A percentile compares a stretch with the other conserved stretches of the same genome.
These are phyloP conservation scores for Fusarium mundagurra DNA, from an alignment of 2,329 filamentous ascomycete genomes.

Conservation along the genomic window DNA sequence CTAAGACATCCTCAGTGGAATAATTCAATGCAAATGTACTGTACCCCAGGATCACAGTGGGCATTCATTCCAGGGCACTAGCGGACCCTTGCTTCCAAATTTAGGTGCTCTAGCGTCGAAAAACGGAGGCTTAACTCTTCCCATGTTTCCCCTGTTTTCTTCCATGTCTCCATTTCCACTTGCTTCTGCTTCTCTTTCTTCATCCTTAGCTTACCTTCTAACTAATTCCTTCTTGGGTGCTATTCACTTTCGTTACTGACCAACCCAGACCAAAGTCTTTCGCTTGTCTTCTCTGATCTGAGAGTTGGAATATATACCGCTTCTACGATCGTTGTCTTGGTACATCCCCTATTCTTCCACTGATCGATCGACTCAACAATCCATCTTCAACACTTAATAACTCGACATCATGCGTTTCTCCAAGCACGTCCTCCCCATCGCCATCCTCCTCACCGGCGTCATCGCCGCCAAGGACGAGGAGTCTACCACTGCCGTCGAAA, in stretches of 20 bases:
- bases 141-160: conserved; percentile 30
- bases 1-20: not conserved
- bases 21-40: not conserved
- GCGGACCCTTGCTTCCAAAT: conserved; percentile 25
- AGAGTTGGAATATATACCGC: not conserved
- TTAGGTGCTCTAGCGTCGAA: conserved; percentile 25
- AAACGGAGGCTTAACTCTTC: conserved; percentile 18
- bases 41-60: conserved; percentile 16
- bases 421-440: conserved; percentile 40
- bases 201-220: conserved; percentile 2
- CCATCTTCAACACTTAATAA: not conserved
- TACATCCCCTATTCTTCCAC: conserved; percentile 16
- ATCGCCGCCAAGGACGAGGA: conserved; percentile 28
- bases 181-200: not conserved
- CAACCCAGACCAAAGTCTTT: conserved; percentile 23
- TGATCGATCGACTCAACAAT: conserved; percentile 1
- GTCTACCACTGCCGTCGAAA: conserved; percentile 23
- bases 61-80: not conserved
- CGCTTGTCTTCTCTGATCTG: conserved; percentile 12
- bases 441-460: conserved; percentile 38
- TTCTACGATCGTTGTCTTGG: not conserved
- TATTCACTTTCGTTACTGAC: conserved; percentile 22
- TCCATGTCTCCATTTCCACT: not conserved
- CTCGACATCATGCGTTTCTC: conserved; percentile 40
- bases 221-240: conserved; percentile 9